A percentile compares a stretch with the other conserved stretches of the same genome.
Evolutionary conservation across 1,284 basidiomycete species (phyloP).

Genomic region (Inonotus obliquus): DNA sequence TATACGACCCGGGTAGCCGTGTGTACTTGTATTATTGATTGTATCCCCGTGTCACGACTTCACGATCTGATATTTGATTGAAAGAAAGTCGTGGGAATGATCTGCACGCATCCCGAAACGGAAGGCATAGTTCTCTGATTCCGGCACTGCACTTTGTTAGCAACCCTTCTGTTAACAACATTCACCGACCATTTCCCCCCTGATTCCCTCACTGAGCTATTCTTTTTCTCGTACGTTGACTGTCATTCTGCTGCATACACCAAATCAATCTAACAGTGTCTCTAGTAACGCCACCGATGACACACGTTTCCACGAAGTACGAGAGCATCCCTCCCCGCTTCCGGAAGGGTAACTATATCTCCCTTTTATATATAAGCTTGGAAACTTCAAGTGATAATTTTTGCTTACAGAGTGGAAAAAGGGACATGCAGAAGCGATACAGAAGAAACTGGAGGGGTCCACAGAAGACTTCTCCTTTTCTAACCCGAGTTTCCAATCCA

Average conservation of each 20-base stretch:
- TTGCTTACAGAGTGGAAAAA: slow-evolving; percentile 6
- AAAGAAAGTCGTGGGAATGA: slow-evolving; percentile 1
- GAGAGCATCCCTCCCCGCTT: slow-evolving; percentile 15
- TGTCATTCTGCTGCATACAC: not conserved
- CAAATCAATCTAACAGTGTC: not conserved
- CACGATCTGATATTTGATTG: not conserved
- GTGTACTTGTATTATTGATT: too few species aligned
- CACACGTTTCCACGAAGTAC: slow-evolving; percentile 12
- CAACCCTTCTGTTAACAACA: not conserved
- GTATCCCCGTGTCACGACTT: too few species aligned
- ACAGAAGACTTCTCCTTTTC: slow-evolving; percentile 2
- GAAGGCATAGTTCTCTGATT: not conserved
- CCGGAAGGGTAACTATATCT: slow-evolving; percentile 9
- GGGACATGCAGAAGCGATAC: slow-evolving; percentile 7
- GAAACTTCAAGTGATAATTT: not conserved
- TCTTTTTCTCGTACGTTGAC: not conserved
- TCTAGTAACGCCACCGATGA: slow-evolving; percentile 13
- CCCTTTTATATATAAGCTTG: not conserved
- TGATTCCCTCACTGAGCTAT: not conserved
- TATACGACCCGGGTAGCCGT: too few species aligned
- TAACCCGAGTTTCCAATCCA: not conserved
- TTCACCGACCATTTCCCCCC: not conserved
- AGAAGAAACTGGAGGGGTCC: slow-evolving; percentile 10
- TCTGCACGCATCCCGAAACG: not conserved
- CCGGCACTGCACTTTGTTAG: not conserved